A percentile compares a stretch with the other conserved stretches of the same genome.
Conservation (phyloP, 2,329 filamentous ascomycete genomes). For the Sarocladium strictum region DNA sequence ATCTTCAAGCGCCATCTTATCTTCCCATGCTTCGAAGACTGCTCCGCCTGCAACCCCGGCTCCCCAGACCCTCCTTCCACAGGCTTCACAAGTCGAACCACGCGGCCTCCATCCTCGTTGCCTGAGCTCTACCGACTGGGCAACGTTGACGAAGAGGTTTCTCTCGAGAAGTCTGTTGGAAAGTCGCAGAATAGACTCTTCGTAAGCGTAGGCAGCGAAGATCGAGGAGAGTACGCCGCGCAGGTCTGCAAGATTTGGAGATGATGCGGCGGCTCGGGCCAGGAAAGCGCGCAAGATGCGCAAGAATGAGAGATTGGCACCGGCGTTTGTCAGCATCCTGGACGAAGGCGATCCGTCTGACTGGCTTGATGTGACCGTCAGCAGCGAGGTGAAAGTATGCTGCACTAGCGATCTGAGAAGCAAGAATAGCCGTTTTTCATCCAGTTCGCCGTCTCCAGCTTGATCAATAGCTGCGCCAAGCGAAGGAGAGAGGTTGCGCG, state of each 20-base stretch:
- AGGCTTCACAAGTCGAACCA: constrained; percentile 83
- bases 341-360: constrained; percentile 25
- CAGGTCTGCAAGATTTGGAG: constrained; percentile 81
- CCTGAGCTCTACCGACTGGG: constrained; percentile 65
- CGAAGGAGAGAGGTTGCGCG: constrained; percentile 54
- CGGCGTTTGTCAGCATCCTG: constrained; percentile 30
- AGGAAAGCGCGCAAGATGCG: constrained; percentile 86
- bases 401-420: constrained; percentile 78
- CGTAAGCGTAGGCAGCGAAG: constrained; percentile 92
- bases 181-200: constrained; percentile 79
- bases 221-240: constrained; percentile 81
- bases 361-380: constrained; percentile 64
- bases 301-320: constrained; percentile 71
- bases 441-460: constrained; percentile 29
- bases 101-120: constrained; percentile 85
- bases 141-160: constrained; percentile 80
- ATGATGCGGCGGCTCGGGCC: constrained; percentile 70
- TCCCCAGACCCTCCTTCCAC: constrained; percentile 79
- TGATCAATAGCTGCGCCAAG: constrained; percentile 32
- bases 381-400: constrained; percentile 80
- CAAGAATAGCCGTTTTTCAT: constrained; percentile 56
- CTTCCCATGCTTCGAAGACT: constrained; percentile 79
- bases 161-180: constrained; percentile 83
- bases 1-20: constrained; percentile 44
- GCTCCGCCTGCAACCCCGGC: constrained; percentile 67